Evolutionary conservation across 2,329 filamentous ascomycete species (phyloP), one percentile per base, ranked within the genome.

Genomic region (Achaetomium macrosporum): DNA sequence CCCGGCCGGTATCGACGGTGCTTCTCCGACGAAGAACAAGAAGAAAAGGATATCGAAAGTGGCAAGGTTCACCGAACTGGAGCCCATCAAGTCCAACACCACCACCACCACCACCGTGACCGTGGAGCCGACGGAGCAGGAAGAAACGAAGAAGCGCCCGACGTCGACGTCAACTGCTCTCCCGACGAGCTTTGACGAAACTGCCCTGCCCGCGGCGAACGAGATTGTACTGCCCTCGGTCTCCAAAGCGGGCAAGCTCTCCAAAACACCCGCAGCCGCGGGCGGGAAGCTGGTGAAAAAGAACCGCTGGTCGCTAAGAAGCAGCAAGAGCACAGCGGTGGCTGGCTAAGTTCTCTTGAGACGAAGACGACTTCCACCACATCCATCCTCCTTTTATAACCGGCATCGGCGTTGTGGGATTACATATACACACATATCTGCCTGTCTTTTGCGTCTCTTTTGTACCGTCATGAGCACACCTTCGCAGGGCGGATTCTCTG

Each of bases 41-140:
- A 36, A 42, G 5, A 58, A 61, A 31, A 48, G 52, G 36, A n/a
- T 35, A 25, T 58, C 57, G 9, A 65, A 64, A 43, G 52, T 58
- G 43, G 58, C 61, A n/a, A 59, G 63, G n/a, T 65, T 68, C 50
- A 58, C 63, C 1, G 67, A 68, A 42, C 48, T 67, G 15, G 64
- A 66, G 44, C 61, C 61, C 8, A 67, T 69, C 45, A 59, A 65
- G n/a, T 64, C 67, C 2, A 53, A 61, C 43, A 40, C 62, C 1
- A 62, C 54, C 0, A 42, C 67, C 2, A 52, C 60, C 42, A 40
- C 62, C 1, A 61, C 53, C 0, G 44, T 46, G 5, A 60, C 46
- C 17, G 56, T 41, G n/a, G 48, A 48, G 13, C 36, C 47, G 56
- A 17, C 29, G 8, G 30, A 29, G 30, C 19, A 37, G 40, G 11